Base-by-base conservation (phyloP, 441 rosid species). In the Pelargonium myrrhifolium region DNA sequence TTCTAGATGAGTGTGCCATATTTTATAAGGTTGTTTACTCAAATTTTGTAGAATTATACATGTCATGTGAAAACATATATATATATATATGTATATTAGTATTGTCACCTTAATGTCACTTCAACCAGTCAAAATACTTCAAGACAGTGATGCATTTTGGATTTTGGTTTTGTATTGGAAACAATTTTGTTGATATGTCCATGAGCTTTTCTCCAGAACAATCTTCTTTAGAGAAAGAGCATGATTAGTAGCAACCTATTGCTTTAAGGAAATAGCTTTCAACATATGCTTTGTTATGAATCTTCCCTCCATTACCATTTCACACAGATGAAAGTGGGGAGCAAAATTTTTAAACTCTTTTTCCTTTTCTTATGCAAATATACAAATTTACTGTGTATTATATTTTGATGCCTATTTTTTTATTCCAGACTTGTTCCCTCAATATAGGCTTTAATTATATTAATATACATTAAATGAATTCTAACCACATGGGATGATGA, bases 71-170 rank as follows among this genome's bases (percentile, higher is more conserved):
- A 37, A 7, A 7, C 40, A 37, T 37, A 37, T 37, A 10, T 37
- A 37, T 37, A 37, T 37, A n/a, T 31, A 31, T 31, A 6, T 6
- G 2, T 2, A 31, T 31, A 31, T 31, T 43, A 43, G 12, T 43
- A 43, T 43, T 43, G 12, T 43, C 49, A 53, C 60, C 61, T 56
- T 10, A 56, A 56, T 56, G 12, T 56, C 28, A 20, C 61, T 56
- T 20, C 49, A 9, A 11, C n/a, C n/a, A 3, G 12, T 43, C 12
- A 9, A 43, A 11, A 43, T 12, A 43, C 49, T 43, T 43, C 0
- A 11, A 43, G 4, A 43, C 12, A 12, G 49, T 43, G 49, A 53
- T 17, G 60, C 12, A 53, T 53, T 7, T 17, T 53, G 60, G 24
- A 18, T 51, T 17, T 51, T 2, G 60, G 60, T 53, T 37, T 53